Conservation (phyloP, 2,329 filamentous ascomycete species). For the Zalaria sp. region DNA sequence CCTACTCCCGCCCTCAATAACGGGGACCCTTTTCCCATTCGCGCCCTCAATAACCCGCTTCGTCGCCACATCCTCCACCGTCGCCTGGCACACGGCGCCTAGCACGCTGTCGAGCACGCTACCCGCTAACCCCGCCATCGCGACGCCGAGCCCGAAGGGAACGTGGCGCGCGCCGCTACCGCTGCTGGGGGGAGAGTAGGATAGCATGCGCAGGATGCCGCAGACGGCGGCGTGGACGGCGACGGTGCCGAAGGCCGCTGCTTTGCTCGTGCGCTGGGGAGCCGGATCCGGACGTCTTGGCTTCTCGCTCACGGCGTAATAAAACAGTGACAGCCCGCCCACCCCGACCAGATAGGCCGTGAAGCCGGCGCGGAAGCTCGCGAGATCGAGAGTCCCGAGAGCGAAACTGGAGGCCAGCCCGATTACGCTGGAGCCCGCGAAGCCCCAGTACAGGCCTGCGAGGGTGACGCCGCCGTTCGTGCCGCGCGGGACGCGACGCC, state of each 20-base stretch:
- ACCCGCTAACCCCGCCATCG: conserved; percentile 61
- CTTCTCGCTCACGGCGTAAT: not conserved
- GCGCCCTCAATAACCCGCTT: conserved; percentile 81
- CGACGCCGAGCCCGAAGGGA: conserved; percentile 27
- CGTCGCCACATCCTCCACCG: conserved; percentile 67
- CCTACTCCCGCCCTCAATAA: conserved; percentile 16
- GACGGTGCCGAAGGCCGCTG: not conserved
- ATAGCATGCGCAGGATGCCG: not conserved
- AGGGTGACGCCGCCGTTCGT: conserved; percentile 87
- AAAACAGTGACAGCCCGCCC: not conserved
- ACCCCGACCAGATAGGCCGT: not conserved
- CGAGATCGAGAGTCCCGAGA: not conserved
- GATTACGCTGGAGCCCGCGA: conserved; percentile 56
- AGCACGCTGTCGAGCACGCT: conserved; percentile 79
- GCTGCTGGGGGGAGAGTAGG: not conserved
- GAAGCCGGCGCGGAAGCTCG: not conserved
- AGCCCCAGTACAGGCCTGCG: conserved; percentile 57
- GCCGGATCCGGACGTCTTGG: not conserved
- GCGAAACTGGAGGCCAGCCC: conserved; percentile 33
- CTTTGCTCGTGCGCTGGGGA: not conserved
- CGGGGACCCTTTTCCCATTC: conserved; percentile 36
- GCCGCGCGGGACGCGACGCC: conserved; percentile 70
- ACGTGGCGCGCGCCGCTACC: not conserved
- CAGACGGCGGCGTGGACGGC: not conserved
- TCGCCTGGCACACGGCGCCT: conserved; percentile 72